Evolutionary conservation across 1,284 basidiomycete species (phyloP), one percentile per base, ranked within the genome.

Genomic region (Ustilago cynodontis): DNA sequence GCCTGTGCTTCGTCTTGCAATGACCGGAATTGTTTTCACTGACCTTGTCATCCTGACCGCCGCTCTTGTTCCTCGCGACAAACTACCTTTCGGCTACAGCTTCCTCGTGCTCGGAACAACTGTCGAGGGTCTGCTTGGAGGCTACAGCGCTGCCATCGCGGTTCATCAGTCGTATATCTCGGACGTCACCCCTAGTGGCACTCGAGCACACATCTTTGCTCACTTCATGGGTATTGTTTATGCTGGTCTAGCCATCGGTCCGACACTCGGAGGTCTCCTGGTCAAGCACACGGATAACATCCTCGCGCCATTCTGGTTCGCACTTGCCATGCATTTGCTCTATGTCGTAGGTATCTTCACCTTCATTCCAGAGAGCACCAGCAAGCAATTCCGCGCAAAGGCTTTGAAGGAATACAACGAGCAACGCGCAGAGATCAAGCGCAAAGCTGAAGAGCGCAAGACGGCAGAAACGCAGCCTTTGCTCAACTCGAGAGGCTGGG

Each of bases 91-190:
- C 24, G 87, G 89, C 26, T 91, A 93, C 79, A 90, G 92, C 81
- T 88, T 95, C 47, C 89, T 98, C n/a, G 87, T 96, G 22, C 77
- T 95, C 52, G 92, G 94, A 2, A 93, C 94, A 0, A 86, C 91
- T 31, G 87, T 94, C 29, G 94, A 97, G 81, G 95, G 95, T 16
- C 84, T 92, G 2, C 88, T 95, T 4, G 95, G 95, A 24, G 93
- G 95, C n/a, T 92, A 92, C 89, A 90, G 92, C 6, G 92, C 93
- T 0, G 87, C 94, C 11, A 90, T 91, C 68, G 91, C 92, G 2
- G 91, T 92, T 0, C 91, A 91, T 45, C 91, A 93, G 33, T 93
- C 94, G 1, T 98, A 95, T 84, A 88, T 94, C 33, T 75, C 85
- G 0, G 83, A 85, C 29, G 78, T 80, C 5, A 84, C 83, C 6